A percentile compares a stretch with the other conserved stretches of the same genome.
Evolutionary conservation across 2,329 filamentous ascomycete genomes (phyloP).

Genomic region (Cladophialophora exuberans): DNA sequence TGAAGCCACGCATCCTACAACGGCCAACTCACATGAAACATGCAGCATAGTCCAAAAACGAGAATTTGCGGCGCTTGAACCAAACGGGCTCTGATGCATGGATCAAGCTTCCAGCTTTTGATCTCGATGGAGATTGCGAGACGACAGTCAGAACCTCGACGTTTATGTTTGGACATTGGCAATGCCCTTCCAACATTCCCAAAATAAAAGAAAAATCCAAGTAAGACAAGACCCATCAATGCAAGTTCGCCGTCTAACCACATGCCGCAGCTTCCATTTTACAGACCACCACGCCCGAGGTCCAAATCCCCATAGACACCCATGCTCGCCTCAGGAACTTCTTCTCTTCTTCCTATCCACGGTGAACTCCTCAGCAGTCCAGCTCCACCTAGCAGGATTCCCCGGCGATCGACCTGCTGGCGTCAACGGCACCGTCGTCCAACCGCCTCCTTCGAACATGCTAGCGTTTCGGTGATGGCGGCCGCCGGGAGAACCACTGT

Average conservation of each 20-base stretch:
- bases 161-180: too few relatives aligned
- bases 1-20: background rate
- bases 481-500: background rate
- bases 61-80: background rate
- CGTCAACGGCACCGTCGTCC: background rate
- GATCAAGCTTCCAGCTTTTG: background rate
- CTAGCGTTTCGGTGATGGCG: background rate
- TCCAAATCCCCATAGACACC: background rate
- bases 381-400: slow-evolving; percentile 1
- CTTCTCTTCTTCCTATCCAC: background rate
- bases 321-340: background rate
- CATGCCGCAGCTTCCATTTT: too few relatives aligned
- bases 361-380: slow-evolving; percentile 1
- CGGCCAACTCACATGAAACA: background rate
- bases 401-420: background rate
- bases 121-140: too few relatives aligned
- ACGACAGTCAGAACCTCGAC: too few relatives aligned
- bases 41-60: background rate
- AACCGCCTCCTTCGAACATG: background rate
- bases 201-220: too few relatives aligned
- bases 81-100: background rate
- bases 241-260: too few relatives aligned
- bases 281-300: background rate
- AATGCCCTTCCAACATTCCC: too few relatives aligned
- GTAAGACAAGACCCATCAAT: too few relatives aligned